phyloP scores from a whole-genome alignment of 805 yeast species.

The Pichia scutulata region DNA sequence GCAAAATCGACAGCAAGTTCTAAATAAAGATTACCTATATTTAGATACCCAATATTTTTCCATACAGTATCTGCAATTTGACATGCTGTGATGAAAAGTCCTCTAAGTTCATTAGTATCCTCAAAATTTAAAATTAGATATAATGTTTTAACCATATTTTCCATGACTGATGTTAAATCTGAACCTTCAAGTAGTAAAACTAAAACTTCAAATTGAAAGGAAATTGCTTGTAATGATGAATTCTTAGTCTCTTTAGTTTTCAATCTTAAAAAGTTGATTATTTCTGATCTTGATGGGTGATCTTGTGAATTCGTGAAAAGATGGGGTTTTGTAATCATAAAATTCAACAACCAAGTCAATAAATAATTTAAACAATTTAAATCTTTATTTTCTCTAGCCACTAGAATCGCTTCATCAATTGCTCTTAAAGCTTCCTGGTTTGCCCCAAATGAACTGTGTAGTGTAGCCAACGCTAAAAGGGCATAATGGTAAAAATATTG shows the following conservation, averaged over 20 bases:
- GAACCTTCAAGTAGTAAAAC: slow-evolving; percentile 47
- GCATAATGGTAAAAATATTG: slow-evolving; percentile 71
- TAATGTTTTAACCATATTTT: slow-evolving; percentile 49
- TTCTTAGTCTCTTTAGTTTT: slow-evolving; percentile 44
- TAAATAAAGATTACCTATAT: slow-evolving; percentile 40
- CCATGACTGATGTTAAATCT: slow-evolving; percentile 37
- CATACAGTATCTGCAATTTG: slow-evolving; percentile 40
- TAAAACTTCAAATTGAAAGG: slow-evolving; percentile 58
- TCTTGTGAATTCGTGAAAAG: slow-evolving; percentile 31
- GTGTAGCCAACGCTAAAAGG: slow-evolving; percentile 58
- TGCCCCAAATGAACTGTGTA: slow-evolving; percentile 63
- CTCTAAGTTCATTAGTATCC: slow-evolving; percentile 6
- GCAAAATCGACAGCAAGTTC: slow-evolving; percentile 39
- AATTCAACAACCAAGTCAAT: slow-evolving; percentile 66
- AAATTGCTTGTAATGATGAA: slow-evolving; percentile 45
- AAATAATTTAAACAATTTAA: slow-evolving; percentile 62
- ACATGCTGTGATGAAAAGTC: slow-evolving; percentile 25
- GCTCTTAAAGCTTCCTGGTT: slow-evolving; percentile 65
- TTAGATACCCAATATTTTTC: slow-evolving; percentile 44
- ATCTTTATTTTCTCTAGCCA: slow-evolving; percentile 82
- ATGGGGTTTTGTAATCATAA: slow-evolving; percentile 60
- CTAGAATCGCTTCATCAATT: slow-evolving; percentile 78
- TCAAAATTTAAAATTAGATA: slow-evolving; percentile 39
- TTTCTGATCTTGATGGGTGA: slow-evolving; percentile 49
- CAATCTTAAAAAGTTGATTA: slow-evolving; percentile 51